Evolutionary conservation across 2,329 filamentous ascomycete species (phyloP), one percentile per base, ranked within the genome.

Genomic region (Podosphaera xanthii): DNA sequence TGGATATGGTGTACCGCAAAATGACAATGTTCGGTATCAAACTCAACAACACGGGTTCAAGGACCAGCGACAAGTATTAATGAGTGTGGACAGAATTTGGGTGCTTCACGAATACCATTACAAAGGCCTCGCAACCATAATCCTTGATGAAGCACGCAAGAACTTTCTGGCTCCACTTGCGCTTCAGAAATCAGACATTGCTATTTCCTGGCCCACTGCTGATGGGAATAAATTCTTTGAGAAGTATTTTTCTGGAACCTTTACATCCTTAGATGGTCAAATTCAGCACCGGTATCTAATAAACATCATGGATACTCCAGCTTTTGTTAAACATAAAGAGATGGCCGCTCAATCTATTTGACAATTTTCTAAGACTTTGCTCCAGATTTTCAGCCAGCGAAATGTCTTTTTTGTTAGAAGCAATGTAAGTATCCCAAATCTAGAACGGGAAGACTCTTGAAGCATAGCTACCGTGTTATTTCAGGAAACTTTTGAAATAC

Each of bases 81-180:
- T 83, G 59, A 79, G 80, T 22, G 76, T 85, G 34, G 82, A 81
- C 33, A 75, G 82, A 36, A 80, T 85, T 63, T 85, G 82, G 82
- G 81, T 79, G 0, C 79, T 77, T 6, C 74, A 72, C 4, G 72
- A 74, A 1, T 76, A 78, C 60, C 74, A 81, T 38, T 71, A 77
- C 49, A 74, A 76, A 63, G 78, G 79, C 7, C 75, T 83, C 58
- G 81, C 80, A 3, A 74, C 74, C 58, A 72, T 74, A 59, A 69
- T 84, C 53, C 68, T 84, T 22, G 77, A 83, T 61, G 75, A 73
- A 59, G 77, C 77, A 33, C 71, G 76, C 59, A 72, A 70, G 60
- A 74, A 62, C 64, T 81, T 81, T 64, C 72, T 79, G 58, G 76
- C 78, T 61, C 75, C 76, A 2, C 71, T 79, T 68, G 73, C 74